Conservation (phyloP, 495 filamentous ascomycete species). For the Neurospora pannonica region DNA sequence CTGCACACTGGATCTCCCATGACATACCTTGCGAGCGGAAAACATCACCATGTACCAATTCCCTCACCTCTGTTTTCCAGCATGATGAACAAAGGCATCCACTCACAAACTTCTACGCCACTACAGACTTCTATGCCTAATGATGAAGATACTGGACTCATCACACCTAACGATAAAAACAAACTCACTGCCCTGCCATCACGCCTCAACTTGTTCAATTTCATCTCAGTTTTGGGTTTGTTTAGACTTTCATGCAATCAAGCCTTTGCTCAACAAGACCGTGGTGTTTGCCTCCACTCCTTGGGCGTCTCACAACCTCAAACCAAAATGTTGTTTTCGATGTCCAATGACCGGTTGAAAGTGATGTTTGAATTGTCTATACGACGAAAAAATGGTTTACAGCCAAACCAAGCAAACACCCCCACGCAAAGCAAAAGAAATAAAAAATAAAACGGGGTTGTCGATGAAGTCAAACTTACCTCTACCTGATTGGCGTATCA, state of each 20-base stretch:
- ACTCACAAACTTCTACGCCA: background rate
- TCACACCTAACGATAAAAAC: background rate
- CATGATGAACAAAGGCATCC: background rate
- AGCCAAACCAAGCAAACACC: background rate
- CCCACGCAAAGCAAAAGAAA: background rate
- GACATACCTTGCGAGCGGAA: background rate
- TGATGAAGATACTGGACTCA: background rate
- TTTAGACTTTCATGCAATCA: background rate
- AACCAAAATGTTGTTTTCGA: background rate
- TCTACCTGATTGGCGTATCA: background rate
- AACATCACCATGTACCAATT: background rate
- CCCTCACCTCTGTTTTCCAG: background rate
- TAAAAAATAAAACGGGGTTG: background rate
- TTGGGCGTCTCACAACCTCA: background rate
- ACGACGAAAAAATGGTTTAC: background rate
- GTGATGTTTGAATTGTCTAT: background rate
- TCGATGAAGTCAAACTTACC: background rate
- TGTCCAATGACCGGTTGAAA: background rate
- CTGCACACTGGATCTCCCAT: background rate
- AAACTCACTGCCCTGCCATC: background rate
- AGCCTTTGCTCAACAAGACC: background rate
- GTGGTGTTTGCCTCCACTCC: background rate
- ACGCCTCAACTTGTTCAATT: background rate
- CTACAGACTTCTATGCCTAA: background rate
- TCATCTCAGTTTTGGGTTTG: background rate